Evolutionary conservation across 1,139 yeast genomes (phyloP).

Genomic region (Yamadazyma diospyri): DNA sequence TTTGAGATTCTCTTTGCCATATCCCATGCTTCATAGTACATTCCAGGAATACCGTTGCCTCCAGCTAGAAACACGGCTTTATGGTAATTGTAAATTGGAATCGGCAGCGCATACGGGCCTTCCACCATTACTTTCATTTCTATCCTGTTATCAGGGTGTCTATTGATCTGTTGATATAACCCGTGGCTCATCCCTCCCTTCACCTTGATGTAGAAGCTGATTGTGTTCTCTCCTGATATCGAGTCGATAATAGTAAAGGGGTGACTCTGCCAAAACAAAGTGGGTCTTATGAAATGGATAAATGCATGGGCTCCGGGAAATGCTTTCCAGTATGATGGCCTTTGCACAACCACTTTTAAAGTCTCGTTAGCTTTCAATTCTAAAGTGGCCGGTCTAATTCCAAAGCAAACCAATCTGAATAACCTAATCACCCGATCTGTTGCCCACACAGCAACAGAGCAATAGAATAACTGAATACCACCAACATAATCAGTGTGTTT

Average conservation of each 20-base stretch:
- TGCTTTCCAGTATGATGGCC: conserved; percentile 34
- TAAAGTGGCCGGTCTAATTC: conserved; percentile 32
- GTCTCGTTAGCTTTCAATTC: conserved; percentile 31
- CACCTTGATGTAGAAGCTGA: conserved; percentile 26
- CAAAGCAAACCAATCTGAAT: conserved; percentile 26
- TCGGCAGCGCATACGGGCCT: conserved; percentile 35
- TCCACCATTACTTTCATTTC: conserved; percentile 29
- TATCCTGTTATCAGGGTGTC: conserved; percentile 21
- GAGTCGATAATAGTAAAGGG: conserved; percentile 30
- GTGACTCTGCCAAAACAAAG: conserved; percentile 40
- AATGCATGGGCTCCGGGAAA: conserved; percentile 49
- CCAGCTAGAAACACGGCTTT: conserved; percentile 35
- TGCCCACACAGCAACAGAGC: conserved; percentile 36
- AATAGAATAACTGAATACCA: conserved; percentile 31
- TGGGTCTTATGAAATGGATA: conserved; percentile 38
- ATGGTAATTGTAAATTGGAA: conserved; percentile 25
- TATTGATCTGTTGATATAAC: conserved; percentile 22
- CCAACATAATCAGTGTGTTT: conserved; percentile 33
- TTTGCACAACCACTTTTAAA: conserved; percentile 33
- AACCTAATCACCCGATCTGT: conserved; percentile 35
- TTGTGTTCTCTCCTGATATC: conserved; percentile 17
- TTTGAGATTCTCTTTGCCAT: conserved; percentile 12
- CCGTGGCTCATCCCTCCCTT: conserved; percentile 33
- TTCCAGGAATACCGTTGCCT: conserved; percentile 45
- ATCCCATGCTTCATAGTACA: conserved; percentile 19